These are phyloP conservation scores for Hypsizygus marmoreus DNA, from an alignment of 768 basidiomycete species.

Conservation along the genomic window DNA sequence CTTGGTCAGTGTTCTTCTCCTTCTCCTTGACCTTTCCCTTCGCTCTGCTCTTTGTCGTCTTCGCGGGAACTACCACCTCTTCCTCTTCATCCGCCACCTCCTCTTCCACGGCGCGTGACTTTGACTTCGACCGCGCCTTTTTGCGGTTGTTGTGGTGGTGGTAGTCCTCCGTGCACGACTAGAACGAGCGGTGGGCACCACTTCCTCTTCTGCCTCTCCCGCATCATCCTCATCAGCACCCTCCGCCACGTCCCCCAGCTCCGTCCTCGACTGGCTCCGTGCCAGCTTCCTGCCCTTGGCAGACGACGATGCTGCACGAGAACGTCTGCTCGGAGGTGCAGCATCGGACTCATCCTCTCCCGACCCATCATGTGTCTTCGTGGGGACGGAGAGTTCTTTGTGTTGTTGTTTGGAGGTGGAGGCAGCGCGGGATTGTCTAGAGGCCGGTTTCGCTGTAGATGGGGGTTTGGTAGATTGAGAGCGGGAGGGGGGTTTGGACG, in stretches of 20 bases:
- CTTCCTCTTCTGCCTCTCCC: slow-evolving; percentile 9
- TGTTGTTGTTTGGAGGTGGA: too few relatives aligned
- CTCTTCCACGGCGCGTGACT: slow-evolving; percentile 18
- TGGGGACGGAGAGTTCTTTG: slow-evolving; percentile 37
- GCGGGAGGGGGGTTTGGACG: too few relatives aligned
- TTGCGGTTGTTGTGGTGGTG: slow-evolving; percentile 9
- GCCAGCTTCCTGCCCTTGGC: slow-evolving; percentile 17
- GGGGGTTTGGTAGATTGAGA: too few relatives aligned
- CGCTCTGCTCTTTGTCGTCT: slow-evolving; percentile 12
- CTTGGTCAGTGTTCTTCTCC: slow-evolving; percentile 7
- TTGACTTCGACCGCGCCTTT: slow-evolving; percentile 25
- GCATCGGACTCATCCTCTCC: slow-evolving; percentile 24
- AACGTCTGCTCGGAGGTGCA: slow-evolving; percentile 18
- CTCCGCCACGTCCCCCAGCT: slow-evolving; percentile 21
- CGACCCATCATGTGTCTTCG: slow-evolving; percentile 42
- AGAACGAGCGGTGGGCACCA: not conserved
- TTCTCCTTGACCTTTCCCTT: slow-evolving; percentile 12
- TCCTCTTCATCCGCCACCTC: slow-evolving; percentile 18
- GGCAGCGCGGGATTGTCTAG: too few relatives aligned
- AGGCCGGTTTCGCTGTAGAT: too few relatives aligned
- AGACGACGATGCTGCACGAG: slow-evolving; percentile 9
- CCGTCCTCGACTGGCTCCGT: slow-evolving; percentile 17
- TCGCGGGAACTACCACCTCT: not conserved
- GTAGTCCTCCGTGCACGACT: slow-evolving; percentile 6
- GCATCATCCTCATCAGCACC: slow-evolving; percentile 24